Percentiles rank a stretch among this genome's conserved stretches.
Conservation (phyloP, 768 basidiomycete genomes). For the Panellus pusillus region DNA sequence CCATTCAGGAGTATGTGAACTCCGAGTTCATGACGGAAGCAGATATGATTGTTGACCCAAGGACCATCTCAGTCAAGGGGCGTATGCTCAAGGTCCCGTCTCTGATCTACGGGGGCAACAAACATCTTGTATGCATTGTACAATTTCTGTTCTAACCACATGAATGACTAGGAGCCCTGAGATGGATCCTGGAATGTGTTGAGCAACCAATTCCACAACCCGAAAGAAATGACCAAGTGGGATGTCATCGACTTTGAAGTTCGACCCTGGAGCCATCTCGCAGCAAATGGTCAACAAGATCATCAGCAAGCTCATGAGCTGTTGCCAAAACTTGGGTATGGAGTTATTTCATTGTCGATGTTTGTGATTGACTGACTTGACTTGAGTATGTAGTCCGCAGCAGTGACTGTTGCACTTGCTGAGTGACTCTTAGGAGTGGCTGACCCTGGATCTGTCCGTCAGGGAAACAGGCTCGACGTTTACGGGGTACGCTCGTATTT, state of each 20-base stretch:
- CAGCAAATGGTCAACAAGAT: too few species aligned
- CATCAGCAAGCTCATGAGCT: too few species aligned
- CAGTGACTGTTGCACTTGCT: background rate
- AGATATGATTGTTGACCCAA: too few species aligned
- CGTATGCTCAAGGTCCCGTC: too few species aligned
- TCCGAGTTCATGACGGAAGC: too few species aligned
- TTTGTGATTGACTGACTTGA: background rate
- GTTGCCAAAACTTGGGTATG: conserved; percentile 12
- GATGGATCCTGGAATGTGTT: conserved; percentile 24
- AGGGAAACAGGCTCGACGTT: background rate
- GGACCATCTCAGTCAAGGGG: too few species aligned
- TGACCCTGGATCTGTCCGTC: background rate
- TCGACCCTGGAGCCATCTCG: too few species aligned
- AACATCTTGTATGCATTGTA: conserved; percentile 21
- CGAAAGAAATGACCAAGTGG: conserved; percentile 8
- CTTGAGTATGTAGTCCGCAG: conserved; percentile 10
- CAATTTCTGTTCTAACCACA: conserved; percentile 26
- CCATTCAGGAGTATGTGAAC: too few species aligned
- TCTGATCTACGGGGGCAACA: background rate
- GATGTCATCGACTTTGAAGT: conserved; percentile 19
- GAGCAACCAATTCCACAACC: background rate
- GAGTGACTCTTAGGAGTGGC: background rate
- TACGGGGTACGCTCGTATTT: background rate
- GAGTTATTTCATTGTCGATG: background rate
- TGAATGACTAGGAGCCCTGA: conserved; percentile 9